These are phyloP conservation scores for Zopfochytrium polystomum DNA, from an alignment of 371 early-diverging fungal genomes.

Conservation along the genomic window DNA sequence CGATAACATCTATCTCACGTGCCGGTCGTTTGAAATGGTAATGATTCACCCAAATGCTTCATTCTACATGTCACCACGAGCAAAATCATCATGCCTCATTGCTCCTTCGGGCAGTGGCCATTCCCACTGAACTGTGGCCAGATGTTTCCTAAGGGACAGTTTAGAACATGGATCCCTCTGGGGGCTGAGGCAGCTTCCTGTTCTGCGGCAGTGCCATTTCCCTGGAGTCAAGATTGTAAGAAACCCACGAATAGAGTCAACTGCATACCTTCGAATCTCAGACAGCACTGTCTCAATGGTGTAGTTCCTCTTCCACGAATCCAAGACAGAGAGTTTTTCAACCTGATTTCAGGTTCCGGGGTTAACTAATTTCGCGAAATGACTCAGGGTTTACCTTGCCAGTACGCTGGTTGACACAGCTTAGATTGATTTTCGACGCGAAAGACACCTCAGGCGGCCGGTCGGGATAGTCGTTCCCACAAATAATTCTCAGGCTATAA, in stretches of 20 bases:
- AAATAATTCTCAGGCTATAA: conserved; percentile 78
- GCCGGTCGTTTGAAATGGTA: too few relatives aligned
- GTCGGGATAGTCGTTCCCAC: conserved; percentile 85
- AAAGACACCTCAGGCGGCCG: conserved; percentile 76
- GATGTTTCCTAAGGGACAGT: too few relatives aligned
- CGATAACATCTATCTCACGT: too few relatives aligned
- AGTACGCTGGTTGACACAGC: conserved; percentile 77
- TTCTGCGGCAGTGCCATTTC: conserved; percentile 82
- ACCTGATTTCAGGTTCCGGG: conserved; percentile 50
- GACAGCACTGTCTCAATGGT: conserved; percentile 81
- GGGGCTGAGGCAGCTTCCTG: conserved; percentile 84
- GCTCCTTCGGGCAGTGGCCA: too few relatives aligned
- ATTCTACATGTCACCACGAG: too few relatives aligned
- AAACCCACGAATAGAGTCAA: neutral
- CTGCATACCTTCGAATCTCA: conserved; percentile 74
- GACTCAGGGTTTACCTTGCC: conserved; percentile 59
- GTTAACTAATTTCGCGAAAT: neutral
- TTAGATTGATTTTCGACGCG: conserved; percentile 78
- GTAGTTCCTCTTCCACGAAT: conserved; percentile 75
- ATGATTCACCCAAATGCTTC: too few relatives aligned
- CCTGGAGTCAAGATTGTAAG: conserved; percentile 40
- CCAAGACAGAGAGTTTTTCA: conserved; percentile 71
- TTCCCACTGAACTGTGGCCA: too few relatives aligned
- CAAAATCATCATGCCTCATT: too few relatives aligned
- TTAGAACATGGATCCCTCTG: conserved; percentile 70